phyloP scores from a whole-genome alignment of 768 basidiomycete species.

The Mycena galericulata region DNA sequence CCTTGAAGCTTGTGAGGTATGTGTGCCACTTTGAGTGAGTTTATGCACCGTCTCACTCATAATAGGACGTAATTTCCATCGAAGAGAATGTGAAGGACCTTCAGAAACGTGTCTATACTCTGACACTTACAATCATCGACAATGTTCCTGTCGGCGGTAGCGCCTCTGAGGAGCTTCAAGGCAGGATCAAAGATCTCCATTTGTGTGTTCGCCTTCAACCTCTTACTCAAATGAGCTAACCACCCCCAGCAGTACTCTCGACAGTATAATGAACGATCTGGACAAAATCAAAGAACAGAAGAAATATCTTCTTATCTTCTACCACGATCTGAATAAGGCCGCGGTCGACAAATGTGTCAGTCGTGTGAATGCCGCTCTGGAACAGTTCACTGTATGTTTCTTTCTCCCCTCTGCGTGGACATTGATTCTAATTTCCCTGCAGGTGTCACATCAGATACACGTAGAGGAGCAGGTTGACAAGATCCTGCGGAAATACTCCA shows the following conservation, averaged over 20 bases:
- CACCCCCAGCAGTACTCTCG: not conserved
- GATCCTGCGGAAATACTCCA: slow-evolving; percentile 10
- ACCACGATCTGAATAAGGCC: slow-evolving; percentile 4
- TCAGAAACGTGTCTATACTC: not conserved
- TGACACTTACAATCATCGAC: slow-evolving; percentile 3
- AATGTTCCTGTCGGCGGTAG: not conserved
- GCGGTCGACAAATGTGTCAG: not conserved
- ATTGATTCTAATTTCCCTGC: not conserved
- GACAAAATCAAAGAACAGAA: slow-evolving; percentile 13
- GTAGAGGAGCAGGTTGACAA: slow-evolving; percentile 5
- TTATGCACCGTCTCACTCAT: not conserved
- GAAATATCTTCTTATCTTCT: slow-evolving; percentile 2
- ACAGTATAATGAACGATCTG: slow-evolving; percentile 3
- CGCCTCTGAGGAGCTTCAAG: slow-evolving; percentile 1
- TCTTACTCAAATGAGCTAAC: not conserved
- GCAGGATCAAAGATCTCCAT: slow-evolving; percentile 1
- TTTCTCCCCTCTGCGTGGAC: not conserved
- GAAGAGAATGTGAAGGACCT: slow-evolving; percentile 11
- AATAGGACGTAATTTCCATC: slow-evolving; percentile 1
- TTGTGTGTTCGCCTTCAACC: slow-evolving; percentile 2
- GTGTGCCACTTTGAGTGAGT: not conserved
- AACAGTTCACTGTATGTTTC: slow-evolving; percentile 15
- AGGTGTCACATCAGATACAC: slow-evolving; percentile 17
- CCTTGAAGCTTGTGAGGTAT: slow-evolving; percentile 11
- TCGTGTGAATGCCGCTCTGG: slow-evolving; percentile 2